phyloP scores from a whole-genome alignment of 2,329 filamentous ascomycete species.

The Paecilomyces sp. region DNA sequence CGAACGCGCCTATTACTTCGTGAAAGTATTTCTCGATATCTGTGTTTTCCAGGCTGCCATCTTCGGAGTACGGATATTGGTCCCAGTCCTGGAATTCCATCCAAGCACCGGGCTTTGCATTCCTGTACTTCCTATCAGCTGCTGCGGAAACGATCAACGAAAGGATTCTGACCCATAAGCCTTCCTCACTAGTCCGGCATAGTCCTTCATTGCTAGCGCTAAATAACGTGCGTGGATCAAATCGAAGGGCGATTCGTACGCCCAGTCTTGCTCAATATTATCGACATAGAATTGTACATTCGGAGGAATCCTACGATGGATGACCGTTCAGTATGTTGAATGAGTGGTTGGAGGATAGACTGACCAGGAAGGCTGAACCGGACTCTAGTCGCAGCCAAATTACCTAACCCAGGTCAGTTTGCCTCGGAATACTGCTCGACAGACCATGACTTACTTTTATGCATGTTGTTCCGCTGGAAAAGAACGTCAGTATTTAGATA shows the following conservation, averaged over 20 bases:
- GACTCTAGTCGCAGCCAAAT: constrained; percentile 5
- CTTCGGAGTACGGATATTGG: neutral
- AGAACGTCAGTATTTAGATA: neutral
- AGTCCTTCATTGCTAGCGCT: constrained; percentile 4
- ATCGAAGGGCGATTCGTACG: constrained; percentile 4
- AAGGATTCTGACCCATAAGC: neutral
- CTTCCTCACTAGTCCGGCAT: neutral
- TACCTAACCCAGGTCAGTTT: neutral
- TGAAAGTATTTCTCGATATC: neutral
- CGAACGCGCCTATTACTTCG: neutral
- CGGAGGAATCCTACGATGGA: constrained; percentile 2
- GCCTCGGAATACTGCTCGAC: neutral
- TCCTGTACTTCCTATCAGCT: neutral
- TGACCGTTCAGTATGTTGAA: neutral
- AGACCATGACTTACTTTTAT: neutral
- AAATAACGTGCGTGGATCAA: constrained; percentile 4
- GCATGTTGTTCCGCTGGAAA: neutral
- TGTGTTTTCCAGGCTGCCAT: neutral
- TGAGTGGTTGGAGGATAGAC: neutral
- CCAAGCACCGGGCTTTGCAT: neutral
- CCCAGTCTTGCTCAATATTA: constrained; percentile 5
- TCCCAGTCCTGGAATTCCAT: neutral
- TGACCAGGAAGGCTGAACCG: constrained; percentile 3
- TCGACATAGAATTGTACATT: constrained; percentile 7
- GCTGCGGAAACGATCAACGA: neutral